phyloP scores from a whole-genome alignment of 768 basidiomycete genomes.

The Phallus indusiatus region DNA sequence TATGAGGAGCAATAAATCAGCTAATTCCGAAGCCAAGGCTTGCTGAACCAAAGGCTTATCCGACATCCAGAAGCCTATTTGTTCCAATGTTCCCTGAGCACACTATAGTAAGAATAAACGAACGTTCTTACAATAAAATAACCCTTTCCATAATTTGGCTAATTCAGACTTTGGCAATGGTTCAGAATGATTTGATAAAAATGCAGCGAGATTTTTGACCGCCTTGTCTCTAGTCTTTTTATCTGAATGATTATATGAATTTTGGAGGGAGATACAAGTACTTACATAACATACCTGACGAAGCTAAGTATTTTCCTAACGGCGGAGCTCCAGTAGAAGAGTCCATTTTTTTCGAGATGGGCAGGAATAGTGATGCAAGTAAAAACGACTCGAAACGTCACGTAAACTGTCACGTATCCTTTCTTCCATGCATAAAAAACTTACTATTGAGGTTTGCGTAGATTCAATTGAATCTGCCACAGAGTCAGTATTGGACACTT shows the following conservation, averaged over 20 bases:
- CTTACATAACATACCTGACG: conserved; percentile 53
- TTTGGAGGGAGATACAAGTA: conserved; percentile 4
- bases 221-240: conserved; percentile 91
- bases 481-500: conserved; percentile 34
- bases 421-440: background rate
- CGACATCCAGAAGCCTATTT: conserved; percentile 96
- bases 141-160: conserved; percentile 93
- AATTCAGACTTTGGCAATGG: conserved; percentile 65
- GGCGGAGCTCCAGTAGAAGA: conserved; percentile 41
- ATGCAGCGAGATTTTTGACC: conserved; percentile 63
- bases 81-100: background rate
- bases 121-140: conserved; percentile 77
- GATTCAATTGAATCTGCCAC: conserved; percentile 68
- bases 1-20: conserved; percentile 70
- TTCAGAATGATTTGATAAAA: conserved; percentile 63
- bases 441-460: conserved; percentile 54
- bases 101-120: background rate
- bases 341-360: background rate
- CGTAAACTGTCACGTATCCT: background rate
- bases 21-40: conserved; percentile 75
- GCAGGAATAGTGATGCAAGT: background rate
- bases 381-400: background rate
- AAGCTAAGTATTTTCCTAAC: conserved; percentile 85
- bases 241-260: conserved; percentile 39
- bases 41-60: conserved; percentile 97